phyloP scores from a whole-genome alignment of 2,329 filamentous ascomycete genomes.

The Hymenoscyphus repandus region DNA sequence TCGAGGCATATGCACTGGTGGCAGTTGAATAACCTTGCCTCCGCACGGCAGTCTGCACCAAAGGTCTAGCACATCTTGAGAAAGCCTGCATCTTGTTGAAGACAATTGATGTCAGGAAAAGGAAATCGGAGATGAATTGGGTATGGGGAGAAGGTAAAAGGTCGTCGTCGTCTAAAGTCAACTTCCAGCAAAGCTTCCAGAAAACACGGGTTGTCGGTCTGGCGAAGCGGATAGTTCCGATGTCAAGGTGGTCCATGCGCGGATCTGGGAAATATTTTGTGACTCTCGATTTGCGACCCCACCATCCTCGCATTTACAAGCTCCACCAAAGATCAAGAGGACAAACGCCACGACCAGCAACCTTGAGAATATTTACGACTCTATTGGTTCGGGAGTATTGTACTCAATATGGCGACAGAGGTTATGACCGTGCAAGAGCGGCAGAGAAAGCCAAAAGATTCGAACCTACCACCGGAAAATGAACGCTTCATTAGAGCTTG shows the following conservation, averaged over 20 bases:
- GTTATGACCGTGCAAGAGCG: conserved; percentile 49
- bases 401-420: conserved; percentile 50
- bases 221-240: too few relatives aligned
- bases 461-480: conserved; percentile 82
- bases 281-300: neutral
- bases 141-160: conserved; percentile 10
- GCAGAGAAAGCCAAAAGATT: conserved; percentile 55
- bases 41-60: conserved; percentile 61
- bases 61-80: conserved; percentile 65
- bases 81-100: conserved; percentile 73
- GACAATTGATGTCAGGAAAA: conserved; percentile 29
- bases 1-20: conserved; percentile 64
- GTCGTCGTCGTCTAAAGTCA: neutral
- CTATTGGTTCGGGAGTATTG: neutral
- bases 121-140: conserved; percentile 13
- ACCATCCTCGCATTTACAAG: neutral
- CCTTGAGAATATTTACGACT: neutral
- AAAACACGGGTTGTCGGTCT: neutral
- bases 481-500: conserved; percentile 92
- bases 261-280: too few relatives aligned
- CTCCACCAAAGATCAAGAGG: neutral
- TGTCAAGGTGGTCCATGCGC: too few relatives aligned
- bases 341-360: neutral
- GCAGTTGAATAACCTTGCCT: conserved; percentile 71
- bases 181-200: neutral